Conservation (phyloP, 2,329 filamentous ascomycete species). For the Berkeleyomyces basicola region DNA sequence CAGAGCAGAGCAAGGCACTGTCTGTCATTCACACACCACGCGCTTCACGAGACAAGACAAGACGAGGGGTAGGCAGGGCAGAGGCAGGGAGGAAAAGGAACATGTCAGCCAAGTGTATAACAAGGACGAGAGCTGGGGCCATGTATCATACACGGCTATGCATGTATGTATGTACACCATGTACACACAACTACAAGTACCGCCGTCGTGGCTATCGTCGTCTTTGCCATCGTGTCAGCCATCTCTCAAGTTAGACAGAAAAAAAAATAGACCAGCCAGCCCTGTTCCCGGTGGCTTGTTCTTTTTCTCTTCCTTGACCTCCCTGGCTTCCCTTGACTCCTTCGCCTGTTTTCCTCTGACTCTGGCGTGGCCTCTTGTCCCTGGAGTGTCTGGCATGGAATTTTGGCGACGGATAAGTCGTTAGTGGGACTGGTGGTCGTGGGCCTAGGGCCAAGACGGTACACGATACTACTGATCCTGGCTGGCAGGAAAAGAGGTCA, state of each 20-base stretch:
- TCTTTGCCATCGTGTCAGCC: neutral
- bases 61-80: neutral
- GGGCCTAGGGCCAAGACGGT: neutral
- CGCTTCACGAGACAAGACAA: neutral
- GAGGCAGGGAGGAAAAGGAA: neutral
- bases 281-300: neutral
- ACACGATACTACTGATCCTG: neutral
- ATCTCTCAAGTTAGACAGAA: neutral
- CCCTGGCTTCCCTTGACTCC: neutral
- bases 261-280: neutral
- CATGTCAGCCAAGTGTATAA: neutral
- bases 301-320: neutral
- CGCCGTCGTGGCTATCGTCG: neutral
- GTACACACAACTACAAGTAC: neutral
- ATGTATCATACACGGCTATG: too few relatives aligned
- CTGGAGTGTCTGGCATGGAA: neutral
- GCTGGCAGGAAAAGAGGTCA: neutral
- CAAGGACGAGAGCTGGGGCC: too few relatives aligned
- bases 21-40: neutral
- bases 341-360: neutral
- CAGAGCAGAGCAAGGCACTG: neutral
- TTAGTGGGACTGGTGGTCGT: neutral
- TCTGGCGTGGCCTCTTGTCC: neutral
- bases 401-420: neutral
- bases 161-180: too few relatives aligned